Evolutionary conservation across 257 asterid genomes (phyloP).

Genomic region (Capsicum chinense): DNA sequence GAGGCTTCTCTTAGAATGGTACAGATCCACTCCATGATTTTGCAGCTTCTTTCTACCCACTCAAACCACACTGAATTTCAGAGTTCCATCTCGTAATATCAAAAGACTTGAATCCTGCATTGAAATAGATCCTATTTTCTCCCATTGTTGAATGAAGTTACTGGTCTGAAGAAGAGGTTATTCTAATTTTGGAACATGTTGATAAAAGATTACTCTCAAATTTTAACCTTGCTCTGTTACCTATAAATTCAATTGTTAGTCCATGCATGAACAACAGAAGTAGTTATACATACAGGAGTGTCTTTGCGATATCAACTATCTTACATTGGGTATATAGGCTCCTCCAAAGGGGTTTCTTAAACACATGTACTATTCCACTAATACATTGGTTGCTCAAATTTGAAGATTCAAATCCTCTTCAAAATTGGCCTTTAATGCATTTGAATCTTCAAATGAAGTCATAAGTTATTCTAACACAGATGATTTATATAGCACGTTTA

Average conservation of each 20-base stretch:
- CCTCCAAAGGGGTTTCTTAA: not conserved
- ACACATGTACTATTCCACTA: too few relatives aligned
- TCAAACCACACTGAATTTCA: too few relatives aligned
- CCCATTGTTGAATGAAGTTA: too few relatives aligned
- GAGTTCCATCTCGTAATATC: too few relatives aligned
- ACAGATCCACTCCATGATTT: too few relatives aligned
- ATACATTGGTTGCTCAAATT: slow-evolving; percentile 15
- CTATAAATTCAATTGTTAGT: not conserved
- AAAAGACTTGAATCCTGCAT: too few relatives aligned
- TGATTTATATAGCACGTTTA: not conserved
- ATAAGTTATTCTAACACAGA: not conserved
- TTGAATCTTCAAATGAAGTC: not conserved
- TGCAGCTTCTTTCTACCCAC: too few relatives aligned
- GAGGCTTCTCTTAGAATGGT: too few relatives aligned
- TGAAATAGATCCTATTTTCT: too few relatives aligned
- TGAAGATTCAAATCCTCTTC: slow-evolving; percentile 21
- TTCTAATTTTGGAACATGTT: too few relatives aligned
- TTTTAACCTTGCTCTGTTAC: not conserved
- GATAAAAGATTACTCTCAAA: too few relatives aligned
- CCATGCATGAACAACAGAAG: not conserved
- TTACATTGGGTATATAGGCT: not conserved
- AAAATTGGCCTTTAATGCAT: not conserved
- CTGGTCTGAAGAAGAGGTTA: too few relatives aligned
- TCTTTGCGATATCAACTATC: not conserved
- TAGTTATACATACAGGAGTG: not conserved